phyloP scores from a whole-genome alignment of 768 basidiomycete species.

The Boletus vinaceobasis region DNA sequence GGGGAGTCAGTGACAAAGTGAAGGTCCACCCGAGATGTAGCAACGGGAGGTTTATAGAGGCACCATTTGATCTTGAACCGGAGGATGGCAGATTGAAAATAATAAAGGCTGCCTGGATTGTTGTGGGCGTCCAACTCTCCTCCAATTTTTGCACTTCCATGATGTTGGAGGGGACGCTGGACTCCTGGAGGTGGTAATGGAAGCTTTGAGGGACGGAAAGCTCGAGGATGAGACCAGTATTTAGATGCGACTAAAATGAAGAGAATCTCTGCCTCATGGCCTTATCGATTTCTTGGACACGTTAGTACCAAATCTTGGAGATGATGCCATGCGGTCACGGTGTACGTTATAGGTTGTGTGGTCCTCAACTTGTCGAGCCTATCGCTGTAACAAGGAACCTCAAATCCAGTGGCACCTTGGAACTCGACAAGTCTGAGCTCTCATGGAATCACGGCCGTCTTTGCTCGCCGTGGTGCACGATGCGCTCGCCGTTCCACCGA shows the following conservation, averaged over 20 bases:
- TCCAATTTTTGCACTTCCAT: conserved; percentile 2
- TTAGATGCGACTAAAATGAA: background rate
- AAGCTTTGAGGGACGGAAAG: background rate
- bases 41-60: conserved; percentile 12
- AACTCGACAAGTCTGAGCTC: too few species aligned
- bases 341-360: too few species aligned
- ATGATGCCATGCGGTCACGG: too few species aligned
- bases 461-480: conserved; percentile 28
- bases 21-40: conserved; percentile 15
- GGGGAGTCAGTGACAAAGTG: conserved; percentile 5
- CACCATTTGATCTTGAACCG: background rate
- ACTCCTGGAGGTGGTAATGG: too few species aligned
- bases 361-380: too few species aligned
- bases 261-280: background rate
- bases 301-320: too few species aligned
- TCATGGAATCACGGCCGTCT: conserved; percentile 17
- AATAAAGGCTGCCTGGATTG: conserved; percentile 6
- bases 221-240: background rate
- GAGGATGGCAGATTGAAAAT: background rate
- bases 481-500: conserved; percentile 21
- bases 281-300: background rate
- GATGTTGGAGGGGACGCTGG: background rate
- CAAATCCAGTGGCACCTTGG: background rate
- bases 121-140: conserved; percentile 15
- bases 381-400: background rate